Evolutionary conservation across 257 asterid genomes (phyloP).

Genomic region (Hygrophila difformis): DNA sequence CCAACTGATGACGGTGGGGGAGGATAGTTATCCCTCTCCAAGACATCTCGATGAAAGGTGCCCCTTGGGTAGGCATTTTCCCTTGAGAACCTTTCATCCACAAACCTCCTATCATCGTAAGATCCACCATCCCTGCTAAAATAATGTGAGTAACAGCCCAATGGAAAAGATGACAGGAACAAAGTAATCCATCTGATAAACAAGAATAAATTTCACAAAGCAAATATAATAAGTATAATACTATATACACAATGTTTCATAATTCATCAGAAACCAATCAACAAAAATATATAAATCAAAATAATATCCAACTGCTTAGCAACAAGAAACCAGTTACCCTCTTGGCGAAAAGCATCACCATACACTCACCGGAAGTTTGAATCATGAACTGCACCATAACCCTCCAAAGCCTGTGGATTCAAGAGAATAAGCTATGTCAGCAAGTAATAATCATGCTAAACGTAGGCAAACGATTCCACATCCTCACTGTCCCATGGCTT

Average conservation of each 20-base stretch:
- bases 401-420: constrained; percentile 99
- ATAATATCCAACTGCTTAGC: constrained; percentile 10
- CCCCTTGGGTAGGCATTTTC: constrained; percentile 68
- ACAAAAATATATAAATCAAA: constrained; percentile 7
- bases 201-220: not conserved
- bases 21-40: constrained; percentile 80
- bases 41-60: constrained; percentile 56
- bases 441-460: constrained; percentile 80
- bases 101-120: constrained; percentile 82
- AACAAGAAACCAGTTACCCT: constrained; percentile 24
- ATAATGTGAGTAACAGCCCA: constrained; percentile 28
- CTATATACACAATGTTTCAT: too few species aligned
- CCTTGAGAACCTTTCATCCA: constrained; percentile 86
- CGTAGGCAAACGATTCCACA: constrained; percentile 93
- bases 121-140: constrained; percentile 82
- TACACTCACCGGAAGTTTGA: constrained; percentile 82
- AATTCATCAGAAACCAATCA: not conserved
- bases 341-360: constrained; percentile 24
- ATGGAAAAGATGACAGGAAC: constrained; percentile 23
- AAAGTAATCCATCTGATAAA: constrained; percentile 14
- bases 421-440: constrained; percentile 99
- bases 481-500: constrained; percentile 98
- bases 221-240: not conserved
- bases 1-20: constrained; percentile 57
- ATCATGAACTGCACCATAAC: constrained; percentile 81